Evolutionary conservation across 768 basidiomycete species (phyloP).

Genomic region (Jaapia argillacea): DNA sequence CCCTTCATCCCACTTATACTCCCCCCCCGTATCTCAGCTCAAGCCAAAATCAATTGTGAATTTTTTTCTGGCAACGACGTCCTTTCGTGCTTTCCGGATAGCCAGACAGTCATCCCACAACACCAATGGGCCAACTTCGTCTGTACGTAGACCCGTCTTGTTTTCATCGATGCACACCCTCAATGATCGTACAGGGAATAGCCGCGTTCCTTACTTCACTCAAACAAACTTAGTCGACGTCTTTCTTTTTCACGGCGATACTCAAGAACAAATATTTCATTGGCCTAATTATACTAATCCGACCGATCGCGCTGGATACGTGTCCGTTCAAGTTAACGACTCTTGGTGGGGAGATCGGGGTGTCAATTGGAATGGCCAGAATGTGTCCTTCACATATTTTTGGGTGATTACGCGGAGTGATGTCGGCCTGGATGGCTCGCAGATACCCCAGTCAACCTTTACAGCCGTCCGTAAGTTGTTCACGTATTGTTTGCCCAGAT

Average conservation of each 20-base stretch:
- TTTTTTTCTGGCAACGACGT: slow-evolving; percentile 56
- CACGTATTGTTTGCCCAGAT: slow-evolving; percentile 1
- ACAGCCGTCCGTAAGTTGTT: slow-evolving; percentile 66
- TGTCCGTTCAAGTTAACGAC: slow-evolving; percentile 56
- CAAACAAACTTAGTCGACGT: slow-evolving; percentile 61
- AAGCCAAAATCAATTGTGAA: slow-evolving; percentile 41
- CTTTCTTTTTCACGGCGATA: slow-evolving; percentile 70
- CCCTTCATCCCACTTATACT: background rate
- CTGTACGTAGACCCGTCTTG: slow-evolving; percentile 43
- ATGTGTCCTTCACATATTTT: slow-evolving; percentile 60
- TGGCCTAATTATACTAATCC: slow-evolving; percentile 34
- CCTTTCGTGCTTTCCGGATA: slow-evolving; percentile 67
- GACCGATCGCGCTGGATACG: slow-evolving; percentile 41
- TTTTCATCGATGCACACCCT: slow-evolving; percentile 7
- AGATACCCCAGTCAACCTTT: slow-evolving; percentile 64
- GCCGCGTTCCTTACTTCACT: slow-evolving; percentile 51
- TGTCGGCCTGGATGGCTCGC: slow-evolving; percentile 43
- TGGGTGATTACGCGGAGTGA: slow-evolving; percentile 67
- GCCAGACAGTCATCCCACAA: slow-evolving; percentile 50
- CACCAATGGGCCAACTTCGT: slow-evolving; percentile 68
- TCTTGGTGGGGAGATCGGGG: slow-evolving; percentile 60
- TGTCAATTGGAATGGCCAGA: slow-evolving; percentile 30
- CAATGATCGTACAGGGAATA: slow-evolving; percentile 52
- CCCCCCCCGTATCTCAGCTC: slow-evolving; percentile 11
- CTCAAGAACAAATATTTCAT: slow-evolving; percentile 36